Evolutionary conservation across 129 eudicot genomes (phyloP), one percentile per base, ranked within the genome.

Genomic region (Escallonia herrerae): DNA sequence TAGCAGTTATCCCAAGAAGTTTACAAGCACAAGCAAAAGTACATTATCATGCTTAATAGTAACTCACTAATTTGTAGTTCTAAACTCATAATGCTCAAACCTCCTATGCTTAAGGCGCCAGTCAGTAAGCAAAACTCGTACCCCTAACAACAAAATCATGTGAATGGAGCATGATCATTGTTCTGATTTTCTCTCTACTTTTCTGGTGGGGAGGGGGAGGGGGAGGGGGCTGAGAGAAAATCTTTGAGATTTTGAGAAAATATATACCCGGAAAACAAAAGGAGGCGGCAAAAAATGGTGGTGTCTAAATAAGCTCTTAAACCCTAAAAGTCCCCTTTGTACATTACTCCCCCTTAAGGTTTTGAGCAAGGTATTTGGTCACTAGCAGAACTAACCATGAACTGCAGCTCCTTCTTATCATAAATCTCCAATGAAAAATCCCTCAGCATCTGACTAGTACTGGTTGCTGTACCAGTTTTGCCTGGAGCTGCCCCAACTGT

Each of bases 391-490:
- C 84, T 80, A 63, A 66, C 84, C 95, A 87, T 87, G 48, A 87
- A 82, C 71, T 87, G 91, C 63, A 89, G 83, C 79, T 89, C 96
- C 64, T 77, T 80, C 62, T 85, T 89, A 2, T 87, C 95, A 58
- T 72, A 82, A 49, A 76, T 45, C 76, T 74, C 90, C 77, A 81
- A 58, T 0, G 95, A 81, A 66, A 78, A 83, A 60, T 82, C 84
- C 80, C 87, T 82, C 7, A 76, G 56, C 87, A 78, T 64, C 40
- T 67, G 82, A 13, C 74, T 65, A 1, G 76, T 42, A 2, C 72
- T 58, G 7, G 56, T 42, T 6, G 81, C 54, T 56, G 72, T 63
- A 7, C 69, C 42, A 7, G 58, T 64, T 3, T 1, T 56, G 0
- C 13, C 33, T 4, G 57, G 33, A 11, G 49, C 51, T 56, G 65